A percentile compares a stretch with the other conserved stretches of the same genome.
These are phyloP conservation scores for Coemansia sp. DNA, from an alignment of 192 early-diverging fungal genomes.

Conservation along the genomic window DNA sequence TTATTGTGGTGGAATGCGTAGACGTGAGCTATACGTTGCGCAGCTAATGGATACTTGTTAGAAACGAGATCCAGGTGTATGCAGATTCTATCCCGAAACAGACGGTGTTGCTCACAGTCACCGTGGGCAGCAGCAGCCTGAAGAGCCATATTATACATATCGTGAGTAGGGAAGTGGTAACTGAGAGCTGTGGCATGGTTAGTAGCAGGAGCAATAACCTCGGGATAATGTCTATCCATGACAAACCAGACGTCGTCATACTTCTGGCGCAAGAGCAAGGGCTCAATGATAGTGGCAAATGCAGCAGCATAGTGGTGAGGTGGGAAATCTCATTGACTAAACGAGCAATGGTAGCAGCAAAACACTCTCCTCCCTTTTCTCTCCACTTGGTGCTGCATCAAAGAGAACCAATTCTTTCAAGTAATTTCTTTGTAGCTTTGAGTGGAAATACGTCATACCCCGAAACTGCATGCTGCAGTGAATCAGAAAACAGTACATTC, in stretches of 20 bases:
- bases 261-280: conserved; percentile 9
- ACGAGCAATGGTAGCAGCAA: too few species aligned
- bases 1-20: conserved; percentile 5
- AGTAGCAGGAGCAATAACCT: background rate
- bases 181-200: background rate
- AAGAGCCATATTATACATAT: background rate
- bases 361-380: too few species aligned
- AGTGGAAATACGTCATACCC: background rate
- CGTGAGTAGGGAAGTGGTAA: conserved; percentile 32
- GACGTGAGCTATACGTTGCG: conserved; percentile 21
- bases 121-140: conserved; percentile 17
- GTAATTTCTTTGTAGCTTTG: background rate
- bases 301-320: background rate
- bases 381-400: too few species aligned
- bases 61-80: conserved; percentile 18
- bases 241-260: conserved; percentile 24
- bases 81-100: conserved; percentile 28
- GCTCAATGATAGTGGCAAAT: conserved; percentile 23
- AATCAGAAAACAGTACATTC: background rate
- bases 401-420: too few species aligned
- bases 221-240: background rate
- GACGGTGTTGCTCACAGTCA: conserved; percentile 27
- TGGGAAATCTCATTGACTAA: too few species aligned
- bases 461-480: background rate
- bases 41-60: background rate